phyloP scores from a whole-genome alignment of 2,329 filamentous ascomycete species.

The Pyricularia pennisetigena region DNA sequence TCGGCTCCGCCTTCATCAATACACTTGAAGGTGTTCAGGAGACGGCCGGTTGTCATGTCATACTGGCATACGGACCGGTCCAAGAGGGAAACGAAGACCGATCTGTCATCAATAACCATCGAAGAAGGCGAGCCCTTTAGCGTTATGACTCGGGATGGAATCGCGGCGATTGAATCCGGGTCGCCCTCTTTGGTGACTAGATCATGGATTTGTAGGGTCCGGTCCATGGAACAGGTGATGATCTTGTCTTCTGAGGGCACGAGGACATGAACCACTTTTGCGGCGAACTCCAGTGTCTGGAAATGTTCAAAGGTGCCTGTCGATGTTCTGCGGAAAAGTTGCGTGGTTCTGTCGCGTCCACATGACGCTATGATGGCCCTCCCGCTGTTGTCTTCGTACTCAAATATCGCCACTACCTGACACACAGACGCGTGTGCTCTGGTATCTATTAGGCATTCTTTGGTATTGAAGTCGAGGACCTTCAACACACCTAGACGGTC shows the following conservation, averaged over 20 bases:
- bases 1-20: slow-evolving; percentile 73
- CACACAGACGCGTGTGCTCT: slow-evolving; percentile 85
- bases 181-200: slow-evolving; percentile 60
- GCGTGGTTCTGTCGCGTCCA: slow-evolving; percentile 82
- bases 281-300: slow-evolving; percentile 89
- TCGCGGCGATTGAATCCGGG: slow-evolving; percentile 59
- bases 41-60: slow-evolving; percentile 57
- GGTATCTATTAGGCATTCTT: slow-evolving; percentile 55
- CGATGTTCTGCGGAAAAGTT: slow-evolving; percentile 63
- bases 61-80: slow-evolving; percentile 53
- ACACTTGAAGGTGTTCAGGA: slow-evolving; percentile 68
- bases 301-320: slow-evolving; percentile 61
- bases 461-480: slow-evolving; percentile 53
- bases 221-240: slow-evolving; percentile 80
- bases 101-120: slow-evolving; percentile 59
- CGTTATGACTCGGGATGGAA: slow-evolving; percentile 67
- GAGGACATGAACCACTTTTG: slow-evolving; percentile 66
- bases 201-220: slow-evolving; percentile 76
- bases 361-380: slow-evolving; percentile 67
- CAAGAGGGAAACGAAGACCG: slow-evolving; percentile 47
- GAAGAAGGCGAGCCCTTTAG: slow-evolving; percentile 82
- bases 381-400: slow-evolving; percentile 48
- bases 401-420: slow-evolving; percentile 66
- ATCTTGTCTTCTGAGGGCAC: slow-evolving; percentile 67
- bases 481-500: slow-evolving; percentile 80